Percentiles rank a stretch among this genome's conserved stretches.
phyloP scores from a whole-genome alignment of 2,329 filamentous ascomycete species.

The Leptographium lundbergii region DNA sequence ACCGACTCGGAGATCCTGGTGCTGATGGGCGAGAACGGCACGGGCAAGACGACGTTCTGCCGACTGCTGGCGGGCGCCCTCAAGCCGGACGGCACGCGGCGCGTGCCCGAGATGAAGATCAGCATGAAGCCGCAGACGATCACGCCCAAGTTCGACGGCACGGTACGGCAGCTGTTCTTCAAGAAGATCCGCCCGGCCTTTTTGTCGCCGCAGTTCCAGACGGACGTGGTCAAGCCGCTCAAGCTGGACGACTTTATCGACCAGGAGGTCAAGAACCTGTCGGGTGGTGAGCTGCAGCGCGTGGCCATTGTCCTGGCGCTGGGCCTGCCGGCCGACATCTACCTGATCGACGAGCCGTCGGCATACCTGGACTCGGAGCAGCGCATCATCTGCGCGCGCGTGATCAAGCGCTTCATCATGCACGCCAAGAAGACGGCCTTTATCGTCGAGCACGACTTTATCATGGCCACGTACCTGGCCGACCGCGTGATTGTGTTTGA shows the following conservation, averaged over 20 bases:
- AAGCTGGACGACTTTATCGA: constrained; percentile 99
- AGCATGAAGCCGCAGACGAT: constrained; percentile 86
- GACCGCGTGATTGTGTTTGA: constrained; percentile 99
- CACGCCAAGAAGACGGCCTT: constrained; percentile 99
- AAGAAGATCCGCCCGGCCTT: constrained; percentile 99
- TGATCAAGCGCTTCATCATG: constrained; percentile 99
- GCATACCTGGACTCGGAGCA: constrained; percentile 98
- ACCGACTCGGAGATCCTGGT: constrained; percentile 98
- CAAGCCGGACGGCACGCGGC: constrained; percentile 70
- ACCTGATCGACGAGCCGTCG: constrained; percentile 94
- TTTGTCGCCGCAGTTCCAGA: constrained; percentile 96
- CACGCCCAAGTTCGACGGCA: constrained; percentile 94
- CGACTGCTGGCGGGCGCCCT: constrained; percentile 85
- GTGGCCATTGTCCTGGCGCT: constrained; percentile 96
- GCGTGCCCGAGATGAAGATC: constrained; percentile 88
- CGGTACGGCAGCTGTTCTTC: constrained; percentile 95
- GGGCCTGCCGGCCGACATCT: constrained; percentile 91
- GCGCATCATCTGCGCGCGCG: constrained; percentile 90
- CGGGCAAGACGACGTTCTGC: constrained; percentile 96
- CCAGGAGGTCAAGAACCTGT: constrained; percentile 97
- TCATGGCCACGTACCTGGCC: constrained; percentile 56
- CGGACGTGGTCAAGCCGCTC: constrained; percentile 97
- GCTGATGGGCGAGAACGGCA: constrained; percentile 99
- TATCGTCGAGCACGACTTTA: constrained; percentile 99
- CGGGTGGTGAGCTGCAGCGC: constrained; percentile 98